phyloP scores from a whole-genome alignment of 2,329 filamentous ascomycete species.

The Lachnellula arida region DNA sequence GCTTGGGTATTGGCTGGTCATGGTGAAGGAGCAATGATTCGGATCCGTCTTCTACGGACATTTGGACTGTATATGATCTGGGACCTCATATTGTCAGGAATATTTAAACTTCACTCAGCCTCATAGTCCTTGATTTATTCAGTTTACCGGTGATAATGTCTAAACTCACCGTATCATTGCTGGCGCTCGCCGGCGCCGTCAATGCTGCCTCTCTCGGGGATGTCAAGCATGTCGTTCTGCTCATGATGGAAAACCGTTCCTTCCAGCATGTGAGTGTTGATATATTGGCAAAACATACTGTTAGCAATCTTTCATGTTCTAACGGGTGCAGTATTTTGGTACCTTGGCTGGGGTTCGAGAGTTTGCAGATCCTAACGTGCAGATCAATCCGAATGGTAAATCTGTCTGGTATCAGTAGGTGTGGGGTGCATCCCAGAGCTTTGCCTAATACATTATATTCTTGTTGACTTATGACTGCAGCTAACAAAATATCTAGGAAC shows the following conservation, averaged over 20 bases:
- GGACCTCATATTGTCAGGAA: too few relatives aligned
- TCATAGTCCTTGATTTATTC: neutral
- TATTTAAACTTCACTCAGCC: neutral
- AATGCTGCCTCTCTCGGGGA: conserved; percentile 40
- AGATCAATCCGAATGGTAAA: conserved; percentile 35
- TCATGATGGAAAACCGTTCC: conserved; percentile 46
- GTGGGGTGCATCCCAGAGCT: neutral
- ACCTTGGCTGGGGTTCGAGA: conserved; percentile 49
- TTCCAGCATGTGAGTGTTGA: conserved; percentile 34
- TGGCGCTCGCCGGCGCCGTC: conserved; percentile 4
- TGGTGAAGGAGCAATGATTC: conserved; percentile 4
- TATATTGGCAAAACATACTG: neutral
- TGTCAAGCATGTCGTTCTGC: conserved; percentile 51
- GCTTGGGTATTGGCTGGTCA: neutral
- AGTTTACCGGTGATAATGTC: conserved; percentile 3
- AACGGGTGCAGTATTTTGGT: conserved; percentile 39
- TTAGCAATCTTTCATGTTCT: neutral
- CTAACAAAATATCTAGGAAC: neutral
- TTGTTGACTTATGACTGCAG: neutral
- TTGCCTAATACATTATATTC: neutral
- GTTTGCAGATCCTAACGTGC: conserved; percentile 50
- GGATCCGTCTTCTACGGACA: conserved; percentile 1
- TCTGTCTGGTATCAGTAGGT: conserved; percentile 10
- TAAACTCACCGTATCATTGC: neutral
- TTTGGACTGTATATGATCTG: neutral